phyloP scores from a whole-genome alignment of 2,329 filamentous ascomycete genomes.

The Colletotrichum sp. region DNA sequence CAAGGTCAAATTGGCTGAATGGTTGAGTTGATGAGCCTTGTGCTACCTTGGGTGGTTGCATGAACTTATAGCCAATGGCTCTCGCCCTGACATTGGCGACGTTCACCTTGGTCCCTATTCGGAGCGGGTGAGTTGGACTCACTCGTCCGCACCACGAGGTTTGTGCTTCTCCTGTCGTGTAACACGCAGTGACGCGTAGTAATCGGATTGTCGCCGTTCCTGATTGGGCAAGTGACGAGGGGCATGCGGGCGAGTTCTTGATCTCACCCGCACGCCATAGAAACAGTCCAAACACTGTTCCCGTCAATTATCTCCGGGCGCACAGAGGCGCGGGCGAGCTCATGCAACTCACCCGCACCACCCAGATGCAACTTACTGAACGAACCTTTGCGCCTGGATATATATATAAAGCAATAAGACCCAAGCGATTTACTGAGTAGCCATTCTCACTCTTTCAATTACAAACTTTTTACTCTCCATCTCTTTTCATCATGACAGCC shows the following conservation, averaged over 20 bases:
- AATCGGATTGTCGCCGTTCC: background rate
- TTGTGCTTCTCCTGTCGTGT: background rate
- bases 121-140: background rate
- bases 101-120: background rate
- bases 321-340: background rate
- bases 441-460: background rate
- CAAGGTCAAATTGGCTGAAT: too few relatives aligned
- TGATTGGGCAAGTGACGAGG: background rate
- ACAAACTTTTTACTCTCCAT: rapidly evolving
- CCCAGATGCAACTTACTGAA: background rate
- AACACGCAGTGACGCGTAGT: background rate
- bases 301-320: background rate
- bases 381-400: background rate
- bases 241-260: background rate
- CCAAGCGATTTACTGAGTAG: background rate
- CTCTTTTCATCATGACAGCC: background rate
- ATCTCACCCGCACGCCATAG: background rate
- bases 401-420: background rate
- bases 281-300: background rate
- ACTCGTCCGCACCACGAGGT: background rate
- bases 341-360: background rate
- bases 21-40: background rate
- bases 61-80: background rate
- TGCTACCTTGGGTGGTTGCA: rapidly evolving
- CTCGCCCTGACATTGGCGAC: background rate